These are phyloP conservation scores for Coemansia linderi DNA, from an alignment of 371 early-diverging fungal genomes.

Conservation along the genomic window DNA sequence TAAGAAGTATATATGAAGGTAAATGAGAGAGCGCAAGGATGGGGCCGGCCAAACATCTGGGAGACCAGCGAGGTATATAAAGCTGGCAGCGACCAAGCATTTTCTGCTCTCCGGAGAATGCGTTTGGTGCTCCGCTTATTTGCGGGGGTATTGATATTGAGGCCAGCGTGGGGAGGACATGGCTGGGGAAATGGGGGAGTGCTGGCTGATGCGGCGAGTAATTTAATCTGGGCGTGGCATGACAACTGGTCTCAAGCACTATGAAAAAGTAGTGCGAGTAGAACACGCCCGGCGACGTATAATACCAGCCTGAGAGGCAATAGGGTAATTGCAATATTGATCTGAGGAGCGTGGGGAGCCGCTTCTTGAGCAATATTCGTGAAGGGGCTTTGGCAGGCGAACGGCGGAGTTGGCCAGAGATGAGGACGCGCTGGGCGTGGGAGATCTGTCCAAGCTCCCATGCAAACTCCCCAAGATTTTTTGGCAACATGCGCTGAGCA, in stretches of 20 bases:
- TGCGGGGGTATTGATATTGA: conserved; percentile 1
- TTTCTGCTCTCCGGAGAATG: not conserved
- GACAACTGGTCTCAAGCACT: not conserved
- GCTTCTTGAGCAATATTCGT: not conserved
- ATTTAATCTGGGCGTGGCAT: not conserved
- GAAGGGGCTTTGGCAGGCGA: not conserved
- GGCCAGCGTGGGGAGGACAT: not conserved
- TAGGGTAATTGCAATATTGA: not conserved
- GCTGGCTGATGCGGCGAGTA: not conserved
- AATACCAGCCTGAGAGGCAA: conserved; percentile 1
- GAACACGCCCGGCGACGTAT: not conserved
- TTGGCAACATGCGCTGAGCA: not conserved
- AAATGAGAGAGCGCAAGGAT: conserved; percentile 1
- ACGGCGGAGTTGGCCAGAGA: not conserved
- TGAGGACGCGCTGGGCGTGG: not conserved
- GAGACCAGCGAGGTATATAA: not conserved
- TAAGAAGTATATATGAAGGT: not conserved
- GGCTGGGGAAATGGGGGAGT: not conserved
- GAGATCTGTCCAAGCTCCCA: not conserved
- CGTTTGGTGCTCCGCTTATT: conserved; percentile 1
- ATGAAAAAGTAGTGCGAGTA: not conserved
- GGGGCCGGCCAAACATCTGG: conserved; percentile 4
- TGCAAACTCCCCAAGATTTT: not conserved
- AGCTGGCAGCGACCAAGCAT: not conserved
- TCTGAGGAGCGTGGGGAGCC: not conserved